Evolutionary conservation across 768 basidiomycete species (phyloP).

Genomic region (Suillus cothurnatus): DNA sequence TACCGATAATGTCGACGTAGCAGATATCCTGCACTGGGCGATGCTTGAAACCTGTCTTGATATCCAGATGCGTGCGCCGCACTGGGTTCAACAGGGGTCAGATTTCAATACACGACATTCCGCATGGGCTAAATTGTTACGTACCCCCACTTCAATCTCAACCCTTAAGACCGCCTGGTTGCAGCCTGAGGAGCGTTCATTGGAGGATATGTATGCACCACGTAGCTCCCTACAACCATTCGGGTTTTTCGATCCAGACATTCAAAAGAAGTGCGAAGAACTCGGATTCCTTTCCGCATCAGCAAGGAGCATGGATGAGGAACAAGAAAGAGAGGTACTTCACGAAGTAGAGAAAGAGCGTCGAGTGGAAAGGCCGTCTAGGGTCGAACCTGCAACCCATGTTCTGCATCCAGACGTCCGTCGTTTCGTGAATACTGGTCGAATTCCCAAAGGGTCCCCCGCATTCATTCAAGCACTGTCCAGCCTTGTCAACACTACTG

Average conservation of each 20-base stretch:
- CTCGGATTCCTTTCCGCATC: conserved; percentile 20
- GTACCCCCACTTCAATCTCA: not conserved
- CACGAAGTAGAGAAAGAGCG: conserved; percentile 48
- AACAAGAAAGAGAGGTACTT: conserved; percentile 51
- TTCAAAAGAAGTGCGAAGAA: conserved; percentile 16
- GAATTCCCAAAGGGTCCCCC: conserved; percentile 15
- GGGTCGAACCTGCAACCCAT: conserved; percentile 25
- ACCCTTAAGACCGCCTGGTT: conserved; percentile 36
- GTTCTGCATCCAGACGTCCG: conserved; percentile 22
- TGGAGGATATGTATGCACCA: conserved; percentile 38
- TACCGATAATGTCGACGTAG: conserved; percentile 10
- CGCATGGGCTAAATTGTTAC: conserved; percentile 19
- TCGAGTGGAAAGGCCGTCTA: conserved; percentile 39
- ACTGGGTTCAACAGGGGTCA: conserved; percentile 44
- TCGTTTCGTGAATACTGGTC: conserved; percentile 32
- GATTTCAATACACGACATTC: conserved; percentile 21
- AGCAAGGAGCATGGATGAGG: conserved; percentile 40
- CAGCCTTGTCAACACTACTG: conserved; percentile 15
- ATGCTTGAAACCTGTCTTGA: conserved; percentile 47
- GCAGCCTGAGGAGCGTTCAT: conserved; percentile 39
- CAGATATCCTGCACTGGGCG: conserved; percentile 46
- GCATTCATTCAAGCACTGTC: conserved; percentile 24
- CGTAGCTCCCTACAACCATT: not conserved
- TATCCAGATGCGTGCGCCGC: conserved; percentile 40
- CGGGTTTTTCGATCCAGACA: conserved; percentile 5